phyloP scores from a whole-genome alignment of 768 basidiomycete species.

The Cystobasidium tubakii region DNA sequence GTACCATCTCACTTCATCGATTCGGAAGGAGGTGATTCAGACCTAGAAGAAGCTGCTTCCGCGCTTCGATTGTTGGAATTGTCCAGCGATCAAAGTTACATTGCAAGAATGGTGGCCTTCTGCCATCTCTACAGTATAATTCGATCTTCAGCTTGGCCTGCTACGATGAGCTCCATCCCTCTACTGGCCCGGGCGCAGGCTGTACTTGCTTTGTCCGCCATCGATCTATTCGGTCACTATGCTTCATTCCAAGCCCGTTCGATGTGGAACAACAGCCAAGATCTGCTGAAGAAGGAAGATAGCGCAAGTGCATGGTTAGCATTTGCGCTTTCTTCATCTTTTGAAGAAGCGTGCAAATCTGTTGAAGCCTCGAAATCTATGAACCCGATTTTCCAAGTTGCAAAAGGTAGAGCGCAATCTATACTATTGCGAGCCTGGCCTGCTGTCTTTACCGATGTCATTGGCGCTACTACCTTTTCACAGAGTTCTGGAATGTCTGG shows the following conservation, averaged over 20 bases:
- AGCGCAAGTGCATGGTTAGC: background rate
- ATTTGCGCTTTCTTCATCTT: background rate
- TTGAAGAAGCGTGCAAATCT: background rate
- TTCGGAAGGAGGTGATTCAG: background rate
- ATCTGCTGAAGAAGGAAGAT: slow-evolving; percentile 38
- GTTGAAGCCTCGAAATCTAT: background rate
- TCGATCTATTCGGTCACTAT: slow-evolving; percentile 33
- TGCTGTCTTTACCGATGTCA: slow-evolving; percentile 9
- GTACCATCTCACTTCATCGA: slow-evolving; percentile 29
- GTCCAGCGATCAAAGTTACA: background rate
- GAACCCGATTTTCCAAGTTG: background rate
- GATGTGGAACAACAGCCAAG: slow-evolving; percentile 34
- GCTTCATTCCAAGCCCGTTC: slow-evolving; percentile 23
- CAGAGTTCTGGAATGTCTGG: background rate
- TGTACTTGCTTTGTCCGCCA: slow-evolving; percentile 37
- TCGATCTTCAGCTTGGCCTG: slow-evolving; percentile 40
- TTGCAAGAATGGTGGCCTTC: background rate
- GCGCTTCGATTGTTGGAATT: slow-evolving; percentile 1
- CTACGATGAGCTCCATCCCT: background rate
- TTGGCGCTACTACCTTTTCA: background rate
- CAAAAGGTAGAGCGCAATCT: background rate
- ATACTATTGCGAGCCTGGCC: background rate
- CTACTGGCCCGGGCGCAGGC: slow-evolving; percentile 36
- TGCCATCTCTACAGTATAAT: slow-evolving; percentile 36
- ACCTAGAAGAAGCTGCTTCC: slow-evolving; percentile 19